Evolutionary conservation across 2,329 filamentous ascomycete species (phyloP).

Genomic region (Aspergillus sp.): DNA sequence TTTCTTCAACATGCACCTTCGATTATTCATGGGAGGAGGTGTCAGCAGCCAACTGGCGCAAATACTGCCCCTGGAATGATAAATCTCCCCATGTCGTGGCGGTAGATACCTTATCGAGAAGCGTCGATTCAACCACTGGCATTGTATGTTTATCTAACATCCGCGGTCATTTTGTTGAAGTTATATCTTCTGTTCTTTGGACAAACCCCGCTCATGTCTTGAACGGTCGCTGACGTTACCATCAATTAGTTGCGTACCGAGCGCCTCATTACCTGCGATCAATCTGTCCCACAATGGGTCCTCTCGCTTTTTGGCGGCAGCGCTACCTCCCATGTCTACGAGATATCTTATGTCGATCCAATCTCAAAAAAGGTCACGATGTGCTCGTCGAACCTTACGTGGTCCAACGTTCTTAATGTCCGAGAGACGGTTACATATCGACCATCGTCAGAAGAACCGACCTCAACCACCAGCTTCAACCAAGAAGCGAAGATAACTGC

Average conservation of each 20-base stretch:
- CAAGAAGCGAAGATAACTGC: conserved; percentile 93
- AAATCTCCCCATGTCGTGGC: conserved; percentile 96
- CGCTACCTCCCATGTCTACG: conserved; percentile 85
- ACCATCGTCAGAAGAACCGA: conserved; percentile 54
- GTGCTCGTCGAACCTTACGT: conserved; percentile 93
- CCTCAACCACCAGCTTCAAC: conserved; percentile 71
- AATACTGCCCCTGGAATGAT: conserved; percentile 99
- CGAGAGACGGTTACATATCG: conserved; percentile 90
- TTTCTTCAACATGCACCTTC: conserved; percentile 84
- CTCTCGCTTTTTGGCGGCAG: conserved; percentile 74
- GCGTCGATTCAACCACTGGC: conserved; percentile 62
- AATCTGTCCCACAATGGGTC: conserved; percentile 56
- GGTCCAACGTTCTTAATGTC: conserved; percentile 83
- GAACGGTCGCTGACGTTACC: not conserved
- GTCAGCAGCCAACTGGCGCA: conserved; percentile 95
- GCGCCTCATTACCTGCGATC: conserved; percentile 57
- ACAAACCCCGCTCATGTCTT: not conserved
- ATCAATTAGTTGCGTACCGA: conserved; percentile 65
- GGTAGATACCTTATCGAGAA: conserved; percentile 85
- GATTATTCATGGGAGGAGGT: conserved; percentile 99
- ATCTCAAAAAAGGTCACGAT: conserved; percentile 83
- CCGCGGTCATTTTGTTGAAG: not conserved
- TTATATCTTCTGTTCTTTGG: not conserved
- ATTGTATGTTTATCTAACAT: conserved; percentile 54
- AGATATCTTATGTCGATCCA: conserved; percentile 93